These are phyloP conservation scores for Rhodotorula sp. DNA, from an alignment of 1,284 basidiomycete genomes.

Conservation along the genomic window DNA sequence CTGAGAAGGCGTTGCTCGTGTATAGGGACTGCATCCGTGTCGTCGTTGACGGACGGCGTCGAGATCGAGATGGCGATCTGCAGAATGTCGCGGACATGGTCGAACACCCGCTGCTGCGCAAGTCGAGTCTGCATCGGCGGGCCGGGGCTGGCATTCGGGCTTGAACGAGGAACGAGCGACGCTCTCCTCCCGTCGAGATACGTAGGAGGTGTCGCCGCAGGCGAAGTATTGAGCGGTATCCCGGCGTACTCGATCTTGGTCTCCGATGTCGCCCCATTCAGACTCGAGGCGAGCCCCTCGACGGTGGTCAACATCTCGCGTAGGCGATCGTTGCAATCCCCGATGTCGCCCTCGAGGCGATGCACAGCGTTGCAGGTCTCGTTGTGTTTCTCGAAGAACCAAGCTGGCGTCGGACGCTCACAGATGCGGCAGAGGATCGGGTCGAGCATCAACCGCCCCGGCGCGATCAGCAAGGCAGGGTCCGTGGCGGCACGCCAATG, in stretches of 20 bases:
- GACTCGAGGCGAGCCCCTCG: conserved; percentile 64
- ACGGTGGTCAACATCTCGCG: conserved; percentile 79
- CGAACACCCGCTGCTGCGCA: conserved; percentile 69
- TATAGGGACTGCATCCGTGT: conserved; percentile 71
- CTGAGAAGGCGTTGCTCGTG: conserved; percentile 88
- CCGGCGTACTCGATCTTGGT: conserved; percentile 67
- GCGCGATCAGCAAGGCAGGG: conserved; percentile 53
- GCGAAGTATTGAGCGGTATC: conserved; percentile 64
- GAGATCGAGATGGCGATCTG: conserved; percentile 77
- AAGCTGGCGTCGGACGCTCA: conserved; percentile 92
- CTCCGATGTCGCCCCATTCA: conserved; percentile 49
- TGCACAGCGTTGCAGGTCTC: conserved; percentile 98
- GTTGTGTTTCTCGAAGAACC: conserved; percentile 99
- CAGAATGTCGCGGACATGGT: conserved; percentile 80
- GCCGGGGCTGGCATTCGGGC: conserved; percentile 51
- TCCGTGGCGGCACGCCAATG: conserved; percentile 44
- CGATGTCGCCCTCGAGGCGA: conserved; percentile 90
- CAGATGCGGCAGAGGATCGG: conserved; percentile 97
- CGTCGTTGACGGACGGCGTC: conserved; percentile 80
- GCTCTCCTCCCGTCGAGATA: conserved; percentile 24
- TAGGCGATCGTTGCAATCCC: conserved; percentile 89
- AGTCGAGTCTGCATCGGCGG: conserved; percentile 70
- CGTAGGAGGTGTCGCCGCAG: conserved; percentile 37
- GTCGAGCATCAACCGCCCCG: conserved; percentile 73
- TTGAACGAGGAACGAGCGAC: conserved; percentile 2